Conservation (phyloP, 2,329 filamentous ascomycete species). For the Drechslerella dactyloides region DNA sequence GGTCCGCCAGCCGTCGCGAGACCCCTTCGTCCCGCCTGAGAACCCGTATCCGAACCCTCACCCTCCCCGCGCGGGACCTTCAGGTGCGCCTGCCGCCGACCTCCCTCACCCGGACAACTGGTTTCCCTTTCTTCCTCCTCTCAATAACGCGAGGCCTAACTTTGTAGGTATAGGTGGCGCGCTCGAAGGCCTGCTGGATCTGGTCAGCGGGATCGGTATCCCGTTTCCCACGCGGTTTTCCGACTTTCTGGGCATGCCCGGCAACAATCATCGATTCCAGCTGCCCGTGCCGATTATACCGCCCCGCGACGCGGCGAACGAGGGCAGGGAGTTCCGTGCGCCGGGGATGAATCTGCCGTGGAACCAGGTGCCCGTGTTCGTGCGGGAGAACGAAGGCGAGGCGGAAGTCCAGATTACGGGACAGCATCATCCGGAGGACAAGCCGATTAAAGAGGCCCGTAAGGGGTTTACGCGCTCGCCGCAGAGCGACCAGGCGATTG, state of each 20-base stretch:
- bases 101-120: conserved; percentile 47
- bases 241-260: conserved; percentile 12
- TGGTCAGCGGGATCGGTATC: conserved; percentile 27
- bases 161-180: conserved; percentile 50
- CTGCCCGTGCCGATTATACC: conserved; percentile 52
- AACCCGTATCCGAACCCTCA: conserved; percentile 52
- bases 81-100: conserved; percentile 51
- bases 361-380: conserved; percentile 55
- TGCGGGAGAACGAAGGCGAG: conserved; percentile 56
- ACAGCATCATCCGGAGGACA: conserved; percentile 61
- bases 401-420: conserved; percentile 59
- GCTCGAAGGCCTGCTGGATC: conserved; percentile 32
- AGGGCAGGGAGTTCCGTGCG: conserved; percentile 51
- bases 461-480: conserved; percentile 83
- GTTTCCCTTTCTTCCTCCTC: conserved; percentile 47
- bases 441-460: conserved; percentile 69
- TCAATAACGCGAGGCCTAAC: conserved; percentile 52
- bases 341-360: conserved; percentile 55
- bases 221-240: conserved; percentile 52
- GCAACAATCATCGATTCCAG: conserved; percentile 4
- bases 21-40: conserved; percentile 56
- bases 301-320: conserved; percentile 54
- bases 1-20: conserved; percentile 51
- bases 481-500: conserved; percentile 71
- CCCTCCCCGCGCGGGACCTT: conserved; percentile 23